Base-by-base conservation (phyloP, 306 rosid genomes). In the Cicer cuneatum region DNA sequence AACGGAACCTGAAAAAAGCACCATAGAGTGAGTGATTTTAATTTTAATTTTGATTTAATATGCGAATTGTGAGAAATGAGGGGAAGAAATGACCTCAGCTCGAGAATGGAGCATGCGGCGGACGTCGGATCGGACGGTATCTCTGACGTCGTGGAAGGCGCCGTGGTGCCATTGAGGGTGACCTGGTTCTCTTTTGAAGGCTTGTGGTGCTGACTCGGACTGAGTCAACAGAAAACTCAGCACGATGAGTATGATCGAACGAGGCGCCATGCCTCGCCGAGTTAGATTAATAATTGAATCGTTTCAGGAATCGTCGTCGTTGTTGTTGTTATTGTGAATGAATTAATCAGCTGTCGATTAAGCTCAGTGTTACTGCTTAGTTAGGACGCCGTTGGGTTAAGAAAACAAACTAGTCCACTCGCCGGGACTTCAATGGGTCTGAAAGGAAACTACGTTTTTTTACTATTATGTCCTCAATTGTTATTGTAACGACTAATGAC, bases 81-180 rank as follows among this genome's bases (percentile, higher is more conserved):
- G n/a, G 33, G 37, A 9, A 64, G 24, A 29, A 65, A 49, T 2
- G 60, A 94, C 98, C 98, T 94, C 99, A 8, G 99, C 97, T 11
- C 97, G 96, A 78, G 97, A 80, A 71, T 94, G 99, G 49, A 94
- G 92, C 99, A 92, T 88, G 81, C 95, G 96, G 71, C 92, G 99
- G 70, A 92, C 88, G 29, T 91, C 96, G 79, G 91, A 82, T 82
- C 95, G 95, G 69, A 94, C 85, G 72, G 61, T 72, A 6, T 91
- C 91, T 8, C 89, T 78, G 69, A 94, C 97, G 82, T 90, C 96
- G 78, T 90, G 99, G 85, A 94, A 94, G 79, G 97, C 97, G 2
- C 96, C 81, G 71, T 94, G 99, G 83, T 94, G 99, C 99, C 99
- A 94, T 60, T 94, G 99, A 76, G 90, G 76, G 61, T 88, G 96